phyloP scores from a whole-genome alignment of 2,329 filamentous ascomycete genomes.

The Botrytis deweyae region DNA sequence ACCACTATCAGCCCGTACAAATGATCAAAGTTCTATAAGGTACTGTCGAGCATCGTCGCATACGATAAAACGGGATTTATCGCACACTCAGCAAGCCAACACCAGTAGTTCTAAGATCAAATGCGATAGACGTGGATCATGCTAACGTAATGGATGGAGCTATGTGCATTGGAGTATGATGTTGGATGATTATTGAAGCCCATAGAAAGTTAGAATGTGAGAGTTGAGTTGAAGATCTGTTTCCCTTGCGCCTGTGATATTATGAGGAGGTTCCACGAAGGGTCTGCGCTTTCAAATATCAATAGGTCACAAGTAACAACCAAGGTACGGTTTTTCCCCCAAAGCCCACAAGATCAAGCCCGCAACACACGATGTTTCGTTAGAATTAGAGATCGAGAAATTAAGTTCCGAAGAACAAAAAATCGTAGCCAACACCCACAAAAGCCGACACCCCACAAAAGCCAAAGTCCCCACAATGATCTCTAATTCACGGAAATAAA shows the following conservation, averaged over 20 bases:
- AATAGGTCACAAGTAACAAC: conserved; percentile 4
- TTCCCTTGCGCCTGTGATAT: conserved; percentile 9
- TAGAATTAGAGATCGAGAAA: conserved; percentile 6
- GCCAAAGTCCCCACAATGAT: conserved; percentile 6
- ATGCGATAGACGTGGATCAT: conserved; percentile 14
- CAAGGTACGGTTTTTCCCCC: conserved; percentile 3
- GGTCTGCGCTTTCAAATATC: neutral
- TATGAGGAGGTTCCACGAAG: neutral
- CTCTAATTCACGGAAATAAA: conserved; percentile 1
- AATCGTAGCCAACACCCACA: conserved; percentile 8
- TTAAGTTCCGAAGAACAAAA: conserved; percentile 11
- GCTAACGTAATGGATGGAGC: conserved; percentile 8
- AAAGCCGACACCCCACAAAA: neutral
- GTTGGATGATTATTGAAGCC: conserved; percentile 6
- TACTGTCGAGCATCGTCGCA: conserved; percentile 7
- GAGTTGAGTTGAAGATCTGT: conserved; percentile 12
- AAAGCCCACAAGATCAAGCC: conserved; percentile 1
- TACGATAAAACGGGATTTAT: conserved; percentile 4
- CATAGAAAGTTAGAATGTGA: neutral
- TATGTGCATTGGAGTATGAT: neutral
- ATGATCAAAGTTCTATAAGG: conserved; percentile 12
- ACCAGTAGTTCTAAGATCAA: conserved; percentile 13
- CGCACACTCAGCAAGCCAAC: conserved; percentile 10
- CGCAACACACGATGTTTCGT: neutral
- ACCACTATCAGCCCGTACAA: conserved; percentile 19